Evolutionary conservation across 257 asterid genomes (phyloP).

Genomic region (Rauvolfia tetraphylla): DNA sequence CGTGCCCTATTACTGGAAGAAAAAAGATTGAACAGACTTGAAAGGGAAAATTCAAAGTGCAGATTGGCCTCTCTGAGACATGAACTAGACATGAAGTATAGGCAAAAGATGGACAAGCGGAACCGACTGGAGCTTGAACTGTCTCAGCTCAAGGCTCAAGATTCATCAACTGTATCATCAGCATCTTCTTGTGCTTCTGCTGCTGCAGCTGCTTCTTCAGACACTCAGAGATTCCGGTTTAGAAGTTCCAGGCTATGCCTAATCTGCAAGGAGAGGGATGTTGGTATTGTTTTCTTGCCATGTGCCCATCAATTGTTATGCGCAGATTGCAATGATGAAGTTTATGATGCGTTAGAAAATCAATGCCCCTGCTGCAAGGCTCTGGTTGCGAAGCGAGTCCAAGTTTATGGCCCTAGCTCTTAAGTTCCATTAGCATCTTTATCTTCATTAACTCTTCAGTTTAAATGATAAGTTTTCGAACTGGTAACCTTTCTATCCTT

Average conservation of each 20-base stretch:
- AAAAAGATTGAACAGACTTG: background rate
- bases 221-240: background rate
- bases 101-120: background rate
- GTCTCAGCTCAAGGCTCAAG: background rate
- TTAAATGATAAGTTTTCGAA: too few relatives aligned
- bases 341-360: background rate
- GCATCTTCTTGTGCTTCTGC: background rate
- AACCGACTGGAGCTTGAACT: background rate
- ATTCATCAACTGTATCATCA: background rate
- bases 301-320: background rate
- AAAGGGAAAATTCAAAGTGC: background rate
- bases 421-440: too few relatives aligned
- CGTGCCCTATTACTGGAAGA: background rate
- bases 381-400: too few relatives aligned
- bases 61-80: background rate
- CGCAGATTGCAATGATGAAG: background rate
- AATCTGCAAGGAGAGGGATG: background rate
- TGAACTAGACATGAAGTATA: background rate
- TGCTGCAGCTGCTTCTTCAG: background rate
- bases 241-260: background rate
- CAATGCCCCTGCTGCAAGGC: too few relatives aligned
- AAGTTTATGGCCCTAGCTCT: too few relatives aligned
- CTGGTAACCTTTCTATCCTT: too few relatives aligned
- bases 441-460: too few relatives aligned
- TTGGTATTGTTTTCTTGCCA: background rate